These are phyloP conservation scores for Quercus suber DNA, from an alignment of 306 rosid genomes.

Conservation along the genomic window DNA sequence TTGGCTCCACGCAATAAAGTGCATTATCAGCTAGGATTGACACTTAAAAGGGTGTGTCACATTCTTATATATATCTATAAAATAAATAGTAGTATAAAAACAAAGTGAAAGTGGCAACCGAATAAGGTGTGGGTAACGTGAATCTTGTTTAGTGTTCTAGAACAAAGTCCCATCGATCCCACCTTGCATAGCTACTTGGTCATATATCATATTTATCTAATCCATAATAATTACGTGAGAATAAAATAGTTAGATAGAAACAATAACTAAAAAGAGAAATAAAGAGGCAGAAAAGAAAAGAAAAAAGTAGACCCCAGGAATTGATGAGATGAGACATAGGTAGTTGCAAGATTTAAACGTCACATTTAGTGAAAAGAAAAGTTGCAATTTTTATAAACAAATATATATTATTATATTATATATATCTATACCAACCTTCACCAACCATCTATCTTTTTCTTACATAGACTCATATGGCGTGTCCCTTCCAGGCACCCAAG, in stretches of 20 bases:
- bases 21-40: no score
- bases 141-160: background rate
- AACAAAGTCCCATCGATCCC: background rate
- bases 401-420: no score
- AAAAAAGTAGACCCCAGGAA: background rate
- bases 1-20: no score
- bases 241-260: background rate
- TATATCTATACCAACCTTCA: background rate
- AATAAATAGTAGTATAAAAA: no score
- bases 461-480: background rate
- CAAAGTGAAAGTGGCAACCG: background rate
- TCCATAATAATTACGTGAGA: background rate
- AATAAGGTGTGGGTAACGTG: background rate
- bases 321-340: background rate
- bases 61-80: no score
- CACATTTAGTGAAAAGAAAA: background rate
- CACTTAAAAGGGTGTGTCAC: no score
- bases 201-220: background rate
- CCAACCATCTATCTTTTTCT: background rate
- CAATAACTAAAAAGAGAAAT: background rate
- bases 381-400: no score
- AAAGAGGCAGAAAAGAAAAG: background rate
- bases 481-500: background rate
- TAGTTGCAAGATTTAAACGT: background rate
- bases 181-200: background rate